A percentile compares a stretch with the other conserved stretches of the same genome.
phyloP scores from a whole-genome alignment of 768 basidiomycete species.

The Phylloporus arenicola region DNA sequence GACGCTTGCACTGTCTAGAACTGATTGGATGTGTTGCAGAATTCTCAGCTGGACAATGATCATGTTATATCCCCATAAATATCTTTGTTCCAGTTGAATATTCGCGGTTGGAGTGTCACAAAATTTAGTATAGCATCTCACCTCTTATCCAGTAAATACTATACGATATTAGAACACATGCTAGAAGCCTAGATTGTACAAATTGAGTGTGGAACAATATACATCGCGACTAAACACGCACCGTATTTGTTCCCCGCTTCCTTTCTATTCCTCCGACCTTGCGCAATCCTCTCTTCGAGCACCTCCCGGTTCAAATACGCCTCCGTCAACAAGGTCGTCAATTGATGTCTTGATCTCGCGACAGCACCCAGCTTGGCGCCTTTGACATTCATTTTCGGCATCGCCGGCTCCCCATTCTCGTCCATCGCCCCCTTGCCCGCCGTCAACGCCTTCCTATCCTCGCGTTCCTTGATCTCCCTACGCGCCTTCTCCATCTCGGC shows the following conservation, averaged over 20 bases:
- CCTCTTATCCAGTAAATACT: conserved; percentile 13
- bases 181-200: conserved; percentile 20
- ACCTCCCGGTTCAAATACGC: conserved; percentile 81
- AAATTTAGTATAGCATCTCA: conserved; percentile 22
- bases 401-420: conserved; percentile 41
- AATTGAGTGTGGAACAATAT: not conserved
- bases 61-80: not conserved
- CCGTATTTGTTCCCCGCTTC: conserved; percentile 93
- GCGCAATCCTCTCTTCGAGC: conserved; percentile 78
- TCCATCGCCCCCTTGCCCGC: conserved; percentile 41
- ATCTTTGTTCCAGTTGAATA: not conserved
- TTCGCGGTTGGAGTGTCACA: not conserved
- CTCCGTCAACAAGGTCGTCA: conserved; percentile 74
- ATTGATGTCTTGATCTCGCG: conserved; percentile 70
- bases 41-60: conserved; percentile 24
- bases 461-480: conserved; percentile 66
- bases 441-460: conserved; percentile 73
- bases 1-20: not conserved
- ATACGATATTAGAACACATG: not conserved
- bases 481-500: conserved; percentile 77
- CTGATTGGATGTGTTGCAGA: conserved; percentile 14
- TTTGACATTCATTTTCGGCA: conserved; percentile 82
- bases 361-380: conserved; percentile 66
- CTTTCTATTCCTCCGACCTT: conserved; percentile 77
- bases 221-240: conserved; percentile 27